Evolutionary conservation across 345 rosid genomes (phyloP), one percentile per base, ranked within the genome.

Genomic region (Linum usitatissimum): DNA sequence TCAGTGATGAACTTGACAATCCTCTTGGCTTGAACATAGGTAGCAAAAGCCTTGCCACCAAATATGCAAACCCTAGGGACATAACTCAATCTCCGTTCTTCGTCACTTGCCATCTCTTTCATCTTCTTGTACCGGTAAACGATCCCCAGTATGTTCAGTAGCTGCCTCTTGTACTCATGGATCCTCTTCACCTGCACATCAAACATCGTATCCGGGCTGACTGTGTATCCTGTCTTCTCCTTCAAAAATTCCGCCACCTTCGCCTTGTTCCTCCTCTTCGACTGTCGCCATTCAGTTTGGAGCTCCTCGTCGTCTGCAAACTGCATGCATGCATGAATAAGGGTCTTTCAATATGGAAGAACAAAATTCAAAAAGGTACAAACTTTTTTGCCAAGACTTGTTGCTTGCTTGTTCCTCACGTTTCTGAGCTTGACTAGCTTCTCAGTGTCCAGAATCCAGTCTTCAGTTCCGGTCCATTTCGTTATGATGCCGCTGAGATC

Each of bases 1-100:
- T 88, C 92, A 1, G 83, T 79, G 61, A 88, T 84, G 56, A 86
- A 79, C 72, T 84, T 86, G 67, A 85, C 86, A 66, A 88, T 88
- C 71, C 88, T 82, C 78, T 85, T 88, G 55, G 96, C 96, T 75
- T 85, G 92, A 17, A 88, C 81, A 62, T 84, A 85, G 14, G 96
- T 85, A 57, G 92, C 77, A 49, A 88, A 85, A 62, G 96, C 92
- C 75, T 88, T 85, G 21, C 96, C 92, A 21, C 92, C 96, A 66
- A 85, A 81, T 70, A 88, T 84, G 70, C 90, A 88, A 53, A 88
- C 90, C 65, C 96, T 68, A 5, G 91, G 90, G 55, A 74, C 90
- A 71, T 57, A 88, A 13, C 64, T 76, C 6, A 70, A 67, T 70
- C 70, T 75, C 64, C 88, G 78, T 65, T 85, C 88, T 34, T 71